Evolutionary conservation across 257 asterid species (phyloP).

Genomic region (Nemophila menziesii): DNA sequence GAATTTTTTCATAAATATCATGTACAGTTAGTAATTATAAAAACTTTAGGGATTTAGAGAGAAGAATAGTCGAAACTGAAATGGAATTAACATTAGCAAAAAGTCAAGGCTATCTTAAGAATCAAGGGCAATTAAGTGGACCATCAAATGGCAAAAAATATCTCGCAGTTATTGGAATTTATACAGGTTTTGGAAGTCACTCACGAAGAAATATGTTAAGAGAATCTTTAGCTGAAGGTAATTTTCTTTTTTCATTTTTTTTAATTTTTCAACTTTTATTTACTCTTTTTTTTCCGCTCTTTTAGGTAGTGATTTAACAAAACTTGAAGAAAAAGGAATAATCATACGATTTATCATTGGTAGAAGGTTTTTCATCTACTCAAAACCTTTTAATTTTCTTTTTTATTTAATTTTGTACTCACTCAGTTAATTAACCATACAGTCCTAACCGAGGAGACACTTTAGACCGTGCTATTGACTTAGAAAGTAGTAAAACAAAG

Average conservation of each 20-base stretch:
- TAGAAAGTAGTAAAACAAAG: conserved; percentile 46
- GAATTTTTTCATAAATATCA: not conserved
- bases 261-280: too few relatives aligned
- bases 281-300: conserved; percentile 17
- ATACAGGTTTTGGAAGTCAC: conserved; percentile 79
- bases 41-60: conserved; percentile 53
- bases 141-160: conserved; percentile 41
- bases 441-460: conserved; percentile 93
- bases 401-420: too few relatives aligned
- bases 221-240: too few relatives aligned
- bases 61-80: conserved; percentile 73
- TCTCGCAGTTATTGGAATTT: conserved; percentile 83
- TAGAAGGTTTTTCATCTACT: conserved; percentile 41
- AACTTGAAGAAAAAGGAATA: conserved; percentile 74
- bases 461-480: conserved; percentile 81
- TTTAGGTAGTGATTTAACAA: conserved; percentile 59
- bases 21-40: conserved; percentile 2
- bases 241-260: too few relatives aligned
- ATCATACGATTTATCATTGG: conserved; percentile 74
- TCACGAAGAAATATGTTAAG: conserved; percentile 63
- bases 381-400: conserved; percentile 10
- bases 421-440: too few relatives aligned
- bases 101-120: conserved; percentile 86
- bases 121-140: conserved; percentile 42
- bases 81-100: conserved; percentile 85